Evolutionary conservation across 1,284 basidiomycete species (phyloP).

Genomic region (Fistulinella cinereoalba): DNA sequence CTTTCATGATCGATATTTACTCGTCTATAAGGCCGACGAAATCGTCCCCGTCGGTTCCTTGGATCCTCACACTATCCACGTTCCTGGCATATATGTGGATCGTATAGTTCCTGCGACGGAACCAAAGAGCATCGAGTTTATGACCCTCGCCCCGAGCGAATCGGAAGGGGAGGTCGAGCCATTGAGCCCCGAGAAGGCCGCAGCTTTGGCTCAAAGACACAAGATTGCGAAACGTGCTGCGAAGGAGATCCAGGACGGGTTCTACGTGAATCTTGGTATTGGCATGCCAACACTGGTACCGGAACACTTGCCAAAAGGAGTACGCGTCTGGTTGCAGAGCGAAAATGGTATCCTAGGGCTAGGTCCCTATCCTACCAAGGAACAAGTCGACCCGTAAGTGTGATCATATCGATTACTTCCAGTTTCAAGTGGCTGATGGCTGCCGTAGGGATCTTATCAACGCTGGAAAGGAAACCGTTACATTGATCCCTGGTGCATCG

Average conservation of each 20-base stretch:
- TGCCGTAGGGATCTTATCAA: constrained; percentile 80
- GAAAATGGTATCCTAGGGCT: constrained; percentile 96
- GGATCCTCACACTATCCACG: constrained; percentile 80
- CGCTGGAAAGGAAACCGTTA: constrained; percentile 95
- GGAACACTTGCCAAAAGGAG: constrained; percentile 72
- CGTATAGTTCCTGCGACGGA: constrained; percentile 79
- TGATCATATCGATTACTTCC: not conserved
- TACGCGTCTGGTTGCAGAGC: constrained; percentile 90
- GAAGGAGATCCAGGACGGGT: constrained; percentile 86
- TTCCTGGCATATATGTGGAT: constrained; percentile 87
- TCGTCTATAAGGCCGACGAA: constrained; percentile 68
- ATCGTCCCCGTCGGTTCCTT: constrained; percentile 87
- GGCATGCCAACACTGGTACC: constrained; percentile 96
- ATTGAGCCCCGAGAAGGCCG: constrained; percentile 50
- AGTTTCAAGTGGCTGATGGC: constrained; percentile 1
- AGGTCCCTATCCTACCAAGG: constrained; percentile 89
- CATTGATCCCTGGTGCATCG: constrained; percentile 87
- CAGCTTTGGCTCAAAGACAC: constrained; percentile 44
- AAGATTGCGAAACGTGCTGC: constrained; percentile 28
- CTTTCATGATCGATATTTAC: constrained; percentile 2
- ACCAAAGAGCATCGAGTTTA: constrained; percentile 79
- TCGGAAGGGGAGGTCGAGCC: constrained; percentile 27
- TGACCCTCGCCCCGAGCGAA: constrained; percentile 55
- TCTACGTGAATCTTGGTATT: constrained; percentile 76
- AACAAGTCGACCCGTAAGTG: constrained; percentile 83